These are phyloP conservation scores for Microbotryum silenes-acaulis DNA, from an alignment of 1,284 basidiomycete genomes.

Conservation along the genomic window DNA sequence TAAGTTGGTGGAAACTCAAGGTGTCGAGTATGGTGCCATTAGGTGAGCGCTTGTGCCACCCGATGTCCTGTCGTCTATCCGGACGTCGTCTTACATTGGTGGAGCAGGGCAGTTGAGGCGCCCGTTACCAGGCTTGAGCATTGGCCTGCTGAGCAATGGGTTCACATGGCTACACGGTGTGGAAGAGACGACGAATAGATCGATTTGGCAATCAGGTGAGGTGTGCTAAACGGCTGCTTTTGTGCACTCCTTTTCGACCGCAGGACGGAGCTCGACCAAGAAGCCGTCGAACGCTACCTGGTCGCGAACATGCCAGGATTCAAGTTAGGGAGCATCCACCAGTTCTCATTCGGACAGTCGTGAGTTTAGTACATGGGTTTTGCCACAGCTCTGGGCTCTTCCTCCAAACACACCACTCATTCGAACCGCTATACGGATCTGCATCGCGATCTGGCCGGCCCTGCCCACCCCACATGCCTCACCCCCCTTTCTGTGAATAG, in stretches of 20 bases:
- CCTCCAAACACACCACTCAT: constrained; percentile 37
- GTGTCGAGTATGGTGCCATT: too few relatives aligned
- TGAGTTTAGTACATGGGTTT: constrained; percentile 1
- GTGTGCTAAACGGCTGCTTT: too few relatives aligned
- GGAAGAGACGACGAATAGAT: too few relatives aligned
- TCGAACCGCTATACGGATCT: not conserved
- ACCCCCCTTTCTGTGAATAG: constrained; percentile 47
- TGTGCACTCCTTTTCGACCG: not conserved
- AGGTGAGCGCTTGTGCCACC: too few relatives aligned
- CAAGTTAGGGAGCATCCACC: constrained; percentile 69
- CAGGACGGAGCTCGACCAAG: constrained; percentile 8
- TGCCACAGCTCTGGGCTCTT: not conserved
- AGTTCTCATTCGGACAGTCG: constrained; percentile 59
- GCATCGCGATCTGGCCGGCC: not conserved
- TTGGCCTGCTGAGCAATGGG: too few relatives aligned
- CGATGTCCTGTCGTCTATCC: too few relatives aligned
- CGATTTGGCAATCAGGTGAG: too few relatives aligned
- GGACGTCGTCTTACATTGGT: too few relatives aligned
- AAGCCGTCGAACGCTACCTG: constrained; percentile 58
- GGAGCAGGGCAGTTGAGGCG: too few relatives aligned
- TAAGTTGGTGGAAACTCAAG: too few relatives aligned
- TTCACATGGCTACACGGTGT: too few relatives aligned
- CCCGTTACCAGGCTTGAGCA: too few relatives aligned
- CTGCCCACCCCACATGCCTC: not conserved
- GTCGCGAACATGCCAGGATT: constrained; percentile 52